Percentiles rank a stretch among this genome's conserved stretches.
phyloP scores from a whole-genome alignment of 306 rosid species.

The Cyamopsis tetragonoloba region DNA sequence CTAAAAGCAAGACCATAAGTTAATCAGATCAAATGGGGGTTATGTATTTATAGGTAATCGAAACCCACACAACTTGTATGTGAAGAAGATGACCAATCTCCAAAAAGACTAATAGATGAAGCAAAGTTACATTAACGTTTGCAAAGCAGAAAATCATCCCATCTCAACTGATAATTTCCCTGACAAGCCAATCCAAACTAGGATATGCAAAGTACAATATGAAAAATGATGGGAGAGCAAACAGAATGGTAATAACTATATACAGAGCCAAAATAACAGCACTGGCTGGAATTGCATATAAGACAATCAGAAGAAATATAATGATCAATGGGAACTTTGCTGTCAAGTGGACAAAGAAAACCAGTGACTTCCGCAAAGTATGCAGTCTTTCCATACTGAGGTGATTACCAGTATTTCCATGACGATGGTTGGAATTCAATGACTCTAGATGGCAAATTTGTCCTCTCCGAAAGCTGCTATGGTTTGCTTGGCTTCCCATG shows the following conservation, averaged over 20 bases:
- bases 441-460: conserved; percentile 43
- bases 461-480: conserved; percentile 39
- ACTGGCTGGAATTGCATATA: conserved; percentile 80
- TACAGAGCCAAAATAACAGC: conserved; percentile 78
- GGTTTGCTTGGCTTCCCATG: conserved; percentile 35
- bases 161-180: conserved; percentile 69
- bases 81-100: conserved; percentile 26
- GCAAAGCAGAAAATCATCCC: conserved; percentile 1
- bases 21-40: not conserved
- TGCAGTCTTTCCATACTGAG: conserved; percentile 51
- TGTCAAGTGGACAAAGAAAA: conserved; percentile 67
- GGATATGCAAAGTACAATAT: conserved; percentile 82
- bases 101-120: conserved; percentile 9
- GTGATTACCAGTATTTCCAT: conserved; percentile 26
- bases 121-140: conserved; percentile 26
- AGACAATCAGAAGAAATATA: conserved; percentile 64
- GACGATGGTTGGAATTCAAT: conserved; percentile 22
- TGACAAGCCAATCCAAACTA: conserved; percentile 84
- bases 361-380: conserved; percentile 49
- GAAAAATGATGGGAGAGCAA: conserved; percentile 82
- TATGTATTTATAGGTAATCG: not conserved
- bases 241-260: conserved; percentile 58
- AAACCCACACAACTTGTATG: not conserved
- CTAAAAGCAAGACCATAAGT: not conserved
- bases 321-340: conserved; percentile 77